These are phyloP conservation scores for Debaryomyces coudertii DNA, from an alignment of 1,139 yeast species.

Conservation along the genomic window DNA sequence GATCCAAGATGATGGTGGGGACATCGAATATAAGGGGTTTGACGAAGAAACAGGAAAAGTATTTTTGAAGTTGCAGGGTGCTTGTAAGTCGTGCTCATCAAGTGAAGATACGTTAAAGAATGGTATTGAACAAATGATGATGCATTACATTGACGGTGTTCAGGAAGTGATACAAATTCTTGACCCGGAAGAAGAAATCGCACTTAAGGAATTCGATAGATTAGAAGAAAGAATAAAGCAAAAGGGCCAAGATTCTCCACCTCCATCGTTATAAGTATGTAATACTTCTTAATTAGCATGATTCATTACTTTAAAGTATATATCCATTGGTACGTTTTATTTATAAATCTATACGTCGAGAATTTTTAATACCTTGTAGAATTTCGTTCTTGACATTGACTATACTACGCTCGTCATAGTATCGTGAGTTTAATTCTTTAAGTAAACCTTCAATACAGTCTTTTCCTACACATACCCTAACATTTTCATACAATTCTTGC, in stretches of 20 bases:
- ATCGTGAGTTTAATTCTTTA: conserved; percentile 33
- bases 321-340: not conserved
- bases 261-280: conserved; percentile 33
- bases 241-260: conserved; percentile 26
- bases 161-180: conserved; percentile 70
- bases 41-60: conserved; percentile 72
- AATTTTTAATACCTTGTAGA: conserved; percentile 2
- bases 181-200: conserved; percentile 52
- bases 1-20: conserved; percentile 82
- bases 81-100: conserved; percentile 78
- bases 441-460: conserved; percentile 46
- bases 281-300: not conserved
- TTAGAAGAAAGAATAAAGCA: conserved; percentile 48
- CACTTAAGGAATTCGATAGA: conserved; percentile 72
- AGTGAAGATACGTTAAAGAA: conserved; percentile 77
- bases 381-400: conserved; percentile 24
- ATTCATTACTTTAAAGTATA: conserved; percentile 10
- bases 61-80: conserved; percentile 75
- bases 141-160: conserved; percentile 83
- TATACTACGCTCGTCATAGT: conserved; percentile 25
- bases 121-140: conserved; percentile 84
- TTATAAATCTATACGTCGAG: conserved; percentile 4
- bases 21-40: conserved; percentile 70
- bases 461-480: conserved; percentile 38
- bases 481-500: conserved; percentile 34